phyloP scores from a whole-genome alignment of 2,329 filamentous ascomycete genomes.

The Stagonosporopsis chrysanthemi region DNA sequence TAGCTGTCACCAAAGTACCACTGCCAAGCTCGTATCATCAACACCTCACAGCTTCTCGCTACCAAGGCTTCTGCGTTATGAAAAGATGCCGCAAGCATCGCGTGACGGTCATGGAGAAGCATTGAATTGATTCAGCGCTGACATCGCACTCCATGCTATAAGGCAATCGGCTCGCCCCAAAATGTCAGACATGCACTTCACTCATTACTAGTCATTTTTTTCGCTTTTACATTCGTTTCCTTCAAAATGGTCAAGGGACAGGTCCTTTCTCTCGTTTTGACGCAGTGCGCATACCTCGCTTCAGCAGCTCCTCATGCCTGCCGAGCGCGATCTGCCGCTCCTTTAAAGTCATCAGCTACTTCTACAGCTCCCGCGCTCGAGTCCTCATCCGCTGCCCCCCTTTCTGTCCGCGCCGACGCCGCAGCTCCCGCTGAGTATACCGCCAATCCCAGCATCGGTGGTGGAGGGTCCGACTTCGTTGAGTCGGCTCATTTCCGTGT shows the following conservation, averaged over 20 bases:
- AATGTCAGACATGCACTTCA: not conserved
- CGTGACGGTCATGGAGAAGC: not conserved
- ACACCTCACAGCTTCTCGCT: not conserved
- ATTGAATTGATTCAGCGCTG: not conserved
- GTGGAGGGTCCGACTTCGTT: constrained; percentile 17
- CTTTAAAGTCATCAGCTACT: not conserved
- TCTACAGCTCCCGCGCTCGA: not conserved
- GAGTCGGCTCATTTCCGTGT: constrained; percentile 51
- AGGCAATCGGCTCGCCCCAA: not conserved
- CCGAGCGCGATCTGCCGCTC: not conserved
- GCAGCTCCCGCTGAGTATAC: constrained; percentile 21
- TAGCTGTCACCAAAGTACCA: constrained; percentile 1
- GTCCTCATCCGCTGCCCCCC: not conserved
- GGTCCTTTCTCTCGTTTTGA: constrained; percentile 7
- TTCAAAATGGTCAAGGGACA: constrained; percentile 11
- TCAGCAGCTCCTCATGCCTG: constrained; percentile 5
- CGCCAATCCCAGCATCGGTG: constrained; percentile 23
- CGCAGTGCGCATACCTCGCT: constrained; percentile 9
- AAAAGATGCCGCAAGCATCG: not conserved
- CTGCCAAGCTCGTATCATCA: constrained; percentile 8
- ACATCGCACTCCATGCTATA: not conserved
- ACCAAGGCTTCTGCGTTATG: not conserved
- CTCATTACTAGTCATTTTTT: constrained; percentile 1
- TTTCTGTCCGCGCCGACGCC: constrained; percentile 1
- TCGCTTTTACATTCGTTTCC: constrained; percentile 6